A percentile compares a stretch with the other conserved stretches of the same genome.
Evolutionary conservation across 768 basidiomycete genomes (phyloP).

Genomic region (Pulveroboletus sp.): DNA sequence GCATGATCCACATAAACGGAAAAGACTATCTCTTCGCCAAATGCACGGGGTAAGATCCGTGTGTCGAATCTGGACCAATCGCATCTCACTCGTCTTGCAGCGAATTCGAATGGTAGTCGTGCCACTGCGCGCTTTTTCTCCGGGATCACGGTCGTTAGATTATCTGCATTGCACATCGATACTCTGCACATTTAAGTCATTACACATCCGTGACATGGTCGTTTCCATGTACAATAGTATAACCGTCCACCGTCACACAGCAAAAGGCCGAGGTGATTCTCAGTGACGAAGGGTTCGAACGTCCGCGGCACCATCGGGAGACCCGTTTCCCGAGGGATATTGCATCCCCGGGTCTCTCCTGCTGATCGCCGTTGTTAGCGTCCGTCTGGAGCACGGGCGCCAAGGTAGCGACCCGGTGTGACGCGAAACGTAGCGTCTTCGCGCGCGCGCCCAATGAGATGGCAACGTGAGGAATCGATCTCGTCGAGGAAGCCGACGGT

Average conservation of each 20-base stretch:
- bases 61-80: neutral
- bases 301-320: neutral
- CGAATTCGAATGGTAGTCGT: constrained; percentile 44
- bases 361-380: neutral
- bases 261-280: constrained; percentile 1
- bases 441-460: neutral
- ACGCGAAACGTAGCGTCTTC: neutral
- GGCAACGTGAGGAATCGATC: constrained; percentile 1
- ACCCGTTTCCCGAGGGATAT: neutral
- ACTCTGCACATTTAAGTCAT: constrained; percentile 24
- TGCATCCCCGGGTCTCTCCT: neutral
- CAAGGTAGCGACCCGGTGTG: neutral
- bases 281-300: neutral
- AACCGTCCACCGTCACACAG: constrained; percentile 9
- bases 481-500: neutral
- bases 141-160: constrained; percentile 14
- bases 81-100: constrained; percentile 19
- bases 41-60: constrained; percentile 80
- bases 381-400: neutral
- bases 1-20: constrained; percentile 95
- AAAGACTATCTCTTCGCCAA: constrained; percentile 97
- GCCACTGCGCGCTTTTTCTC: neutral
- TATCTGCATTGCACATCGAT: constrained; percentile 21
- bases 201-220: constrained; percentile 18
- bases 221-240: constrained; percentile 24